phyloP scores from a whole-genome alignment of 192 early-diverging fungal genomes.

The Thoreauomyces humboldtii region DNA sequence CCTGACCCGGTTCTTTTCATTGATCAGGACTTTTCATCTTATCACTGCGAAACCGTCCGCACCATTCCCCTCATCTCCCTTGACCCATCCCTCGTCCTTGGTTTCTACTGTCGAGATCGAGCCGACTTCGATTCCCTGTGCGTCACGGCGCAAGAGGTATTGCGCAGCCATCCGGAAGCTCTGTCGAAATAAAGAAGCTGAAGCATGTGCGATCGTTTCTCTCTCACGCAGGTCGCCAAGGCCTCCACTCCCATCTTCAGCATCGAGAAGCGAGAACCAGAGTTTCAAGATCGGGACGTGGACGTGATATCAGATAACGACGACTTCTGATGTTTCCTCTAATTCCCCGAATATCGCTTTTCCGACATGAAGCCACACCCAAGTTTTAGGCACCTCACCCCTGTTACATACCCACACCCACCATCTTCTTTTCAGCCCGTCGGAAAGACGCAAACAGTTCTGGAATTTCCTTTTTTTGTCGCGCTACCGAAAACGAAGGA shows the following conservation, averaged over 20 bases:
- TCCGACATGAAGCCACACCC: no score
- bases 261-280: conserved; percentile 62
- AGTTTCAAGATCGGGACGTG: conserved; percentile 58
- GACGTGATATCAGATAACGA: conserved; percentile 45
- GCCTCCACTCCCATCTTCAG: conserved; percentile 58
- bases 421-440: no score
- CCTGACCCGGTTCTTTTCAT: no score
- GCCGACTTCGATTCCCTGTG: conserved; percentile 52
- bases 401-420: no score
- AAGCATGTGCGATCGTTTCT: neutral
- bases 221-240: conserved; percentile 35
- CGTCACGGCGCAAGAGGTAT: neutral
- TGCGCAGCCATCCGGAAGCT: neutral
- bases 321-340: conserved; percentile 24
- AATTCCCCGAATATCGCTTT: neutral
- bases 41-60: conserved; percentile 74
- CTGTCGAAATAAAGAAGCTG: neutral
- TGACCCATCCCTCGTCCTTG: conserved; percentile 93
- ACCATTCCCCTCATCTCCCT: conserved; percentile 73
- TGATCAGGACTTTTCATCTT: conserved; percentile 66
- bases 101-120: conserved; percentile 72
- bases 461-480: no score
- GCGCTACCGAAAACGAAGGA: no score
- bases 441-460: no score
- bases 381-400: neutral